Base-by-base conservation (phyloP, 2,329 filamentous ascomycete species). In the Aspergillus pseudonomiae region DNA sequence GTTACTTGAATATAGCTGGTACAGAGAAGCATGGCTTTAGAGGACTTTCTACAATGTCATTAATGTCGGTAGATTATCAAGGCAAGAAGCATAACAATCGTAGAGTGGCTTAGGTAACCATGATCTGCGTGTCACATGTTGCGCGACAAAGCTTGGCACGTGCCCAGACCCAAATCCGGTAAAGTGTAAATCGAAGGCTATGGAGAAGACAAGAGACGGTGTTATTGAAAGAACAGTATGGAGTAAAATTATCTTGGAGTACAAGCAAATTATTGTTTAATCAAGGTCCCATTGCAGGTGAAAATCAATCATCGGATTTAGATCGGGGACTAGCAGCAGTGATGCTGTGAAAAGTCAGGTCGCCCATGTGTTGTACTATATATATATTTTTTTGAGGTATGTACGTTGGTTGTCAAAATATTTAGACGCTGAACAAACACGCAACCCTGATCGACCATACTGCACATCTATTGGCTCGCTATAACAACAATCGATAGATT, bases 111-210 rank as follows among this genome's bases (percentile, higher is more conserved):
- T 34, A 53, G 2, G 14, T 53, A 36, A 55, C 36, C 30, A 26
- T 39, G 21, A 55, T 55, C 52, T 2, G 52, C 52, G 32, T 36
- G 52, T 55, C 52, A 55, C 52, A 24, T 55, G 52, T 21, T 55
- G 32, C n/a, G 5, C 4, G 14, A 41, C 2, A 19, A 54, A 55
- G 52, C 52, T 55, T 55, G 52, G 52, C 32, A 11, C 52, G 6
- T 12, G 32, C 48, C n/a, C n/a, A 55, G n/a, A 19, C 10, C 30
- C 28, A 9, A 34, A 36, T 24, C 2, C 0, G n/a, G 52, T 39
- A 55, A 39, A 28, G 52, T 16, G 48, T 3, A 1, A 52, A 52
- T 52, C 2, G 28, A 32, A n/a, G 28, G 19, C 19, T 28, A 32
- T 34, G 4, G 6, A n/a, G 21, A 16, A 26, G 12, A 26, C 21